Evolutionary conservation across 345 rosid genomes (phyloP), one percentile per base, ranked within the genome.

Genomic region (rapeseed (Brassica napus)): DNA sequence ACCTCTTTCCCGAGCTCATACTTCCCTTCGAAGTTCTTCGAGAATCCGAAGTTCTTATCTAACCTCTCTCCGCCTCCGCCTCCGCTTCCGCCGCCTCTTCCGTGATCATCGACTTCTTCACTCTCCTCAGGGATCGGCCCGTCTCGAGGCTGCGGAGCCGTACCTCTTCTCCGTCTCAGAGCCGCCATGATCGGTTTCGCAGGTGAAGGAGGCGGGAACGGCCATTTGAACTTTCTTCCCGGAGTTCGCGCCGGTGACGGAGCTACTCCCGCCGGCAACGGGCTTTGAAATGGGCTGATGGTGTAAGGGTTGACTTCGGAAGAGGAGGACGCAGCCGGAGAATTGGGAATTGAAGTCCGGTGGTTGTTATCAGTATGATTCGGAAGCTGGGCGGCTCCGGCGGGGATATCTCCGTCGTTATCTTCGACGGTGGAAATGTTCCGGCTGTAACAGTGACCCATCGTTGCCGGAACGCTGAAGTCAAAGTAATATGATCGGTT

Each of bases 201-300:
- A 32, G 98, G 99, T 0, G 99, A 93, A 28, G 98, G 98, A 60
- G 98, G 99, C 59, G 98, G 98, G 35, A 93, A 85, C 4, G 99
- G 99, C 92, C 92, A 90, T 76, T 87, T 78, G 81, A 93, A 91
- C 80, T 93, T 93, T 82, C 92, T 87, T 31, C 91, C 89, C 7
- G 98, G 98, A 0, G 98, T 95, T 76, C 90, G 80, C 61, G 92
- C 87, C 63, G 98, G 97, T 18, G 97, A 93, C 9, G 97, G 98
- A 35, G 91, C 77, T 31, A 92, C 91, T 8, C 98, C 98, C 0
- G 85, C 87, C 1, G 97, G 98, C 1, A 94, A 86, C 5, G 94
- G 95, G 73, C 95, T 94, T 5, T 85, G 83, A 59, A 89, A 88
- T 5, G 95, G 95, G 62, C 98, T 94, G 34, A 85, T 39, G 30